Evolutionary conservation across 177 flowering plant species (phyloP).

Genomic region (Vitis hybrid): DNA sequence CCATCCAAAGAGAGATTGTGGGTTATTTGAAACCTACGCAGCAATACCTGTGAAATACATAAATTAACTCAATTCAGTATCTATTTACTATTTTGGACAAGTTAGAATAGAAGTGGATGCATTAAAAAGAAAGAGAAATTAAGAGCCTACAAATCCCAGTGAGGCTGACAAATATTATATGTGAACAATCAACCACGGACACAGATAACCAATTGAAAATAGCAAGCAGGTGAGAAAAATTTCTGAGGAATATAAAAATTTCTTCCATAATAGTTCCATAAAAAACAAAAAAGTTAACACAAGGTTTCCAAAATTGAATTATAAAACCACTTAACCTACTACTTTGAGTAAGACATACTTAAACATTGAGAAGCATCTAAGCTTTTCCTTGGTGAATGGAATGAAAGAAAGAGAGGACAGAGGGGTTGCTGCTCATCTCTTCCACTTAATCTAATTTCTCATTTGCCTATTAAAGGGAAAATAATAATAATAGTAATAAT

Average conservation of each 20-base stretch:
- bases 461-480: too few relatives aligned
- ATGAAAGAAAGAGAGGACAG: too few relatives aligned
- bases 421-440: too few relatives aligned
- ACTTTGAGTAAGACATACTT: too few relatives aligned
- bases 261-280: too few relatives aligned
- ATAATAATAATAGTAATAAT: too few relatives aligned
- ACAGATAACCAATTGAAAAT: background rate
- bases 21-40: constrained; percentile 85
- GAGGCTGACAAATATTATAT: background rate
- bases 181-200: background rate
- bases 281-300: too few relatives aligned
- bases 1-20: constrained; percentile 91
- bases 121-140: background rate
- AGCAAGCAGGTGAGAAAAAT: background rate
- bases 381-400: too few relatives aligned
- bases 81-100: background rate
- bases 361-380: too few relatives aligned
- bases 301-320: too few relatives aligned
- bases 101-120: background rate
- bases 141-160: background rate
- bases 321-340: too few relatives aligned
- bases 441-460: too few relatives aligned
- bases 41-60: constrained; percentile 56
- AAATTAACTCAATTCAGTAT: background rate
- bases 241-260: background rate